Conservation (phyloP, 2,329 filamentous ascomycete genomes). For the Mycosphaerelloides madeirae region DNA sequence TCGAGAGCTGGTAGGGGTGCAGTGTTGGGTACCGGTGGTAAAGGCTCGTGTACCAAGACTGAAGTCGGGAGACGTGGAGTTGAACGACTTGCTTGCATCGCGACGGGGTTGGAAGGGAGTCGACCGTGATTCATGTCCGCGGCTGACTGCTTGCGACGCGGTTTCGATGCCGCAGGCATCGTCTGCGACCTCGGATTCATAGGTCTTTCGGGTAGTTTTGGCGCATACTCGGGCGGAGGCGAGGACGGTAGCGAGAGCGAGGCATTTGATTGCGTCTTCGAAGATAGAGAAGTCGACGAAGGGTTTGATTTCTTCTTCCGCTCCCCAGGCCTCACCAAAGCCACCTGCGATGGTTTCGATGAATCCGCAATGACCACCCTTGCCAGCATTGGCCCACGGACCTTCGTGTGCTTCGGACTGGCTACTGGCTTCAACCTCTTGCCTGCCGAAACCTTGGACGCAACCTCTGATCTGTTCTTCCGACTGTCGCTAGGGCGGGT, state of each 20-base stretch:
- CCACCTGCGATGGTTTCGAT: constrained; percentile 23
- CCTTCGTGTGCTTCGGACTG: constrained; percentile 12
- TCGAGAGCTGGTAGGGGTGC: constrained; percentile 11
- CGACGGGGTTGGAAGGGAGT: constrained; percentile 1
- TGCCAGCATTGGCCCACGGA: constrained; percentile 23
- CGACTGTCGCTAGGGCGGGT: background rate
- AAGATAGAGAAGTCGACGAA: background rate
- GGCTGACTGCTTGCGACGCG: constrained; percentile 13
- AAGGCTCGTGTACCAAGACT: background rate
- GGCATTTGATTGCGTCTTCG: constrained; percentile 8
- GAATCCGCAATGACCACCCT: constrained; percentile 29
- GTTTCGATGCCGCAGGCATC: constrained; percentile 2
- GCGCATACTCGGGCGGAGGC: constrained; percentile 8
- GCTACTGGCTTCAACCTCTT: background rate
- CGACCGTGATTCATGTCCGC: background rate
- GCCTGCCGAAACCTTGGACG: background rate
- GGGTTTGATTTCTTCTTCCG: constrained; percentile 16
- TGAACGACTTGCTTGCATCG: constrained; percentile 9
- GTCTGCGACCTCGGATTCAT: constrained; percentile 4
- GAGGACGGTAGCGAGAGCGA: constrained; percentile 3
- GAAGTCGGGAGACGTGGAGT: constrained; percentile 8
- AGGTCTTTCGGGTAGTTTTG: background rate
- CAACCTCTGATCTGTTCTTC: background rate
- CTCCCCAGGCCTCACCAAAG: constrained; percentile 24
- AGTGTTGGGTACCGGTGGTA: constrained; percentile 5